A percentile compares a stretch with the other conserved stretches of the same genome.
Conservation (phyloP, 495 filamentous ascomycete genomes). For the Sphaerosporella brunnea region DNA sequence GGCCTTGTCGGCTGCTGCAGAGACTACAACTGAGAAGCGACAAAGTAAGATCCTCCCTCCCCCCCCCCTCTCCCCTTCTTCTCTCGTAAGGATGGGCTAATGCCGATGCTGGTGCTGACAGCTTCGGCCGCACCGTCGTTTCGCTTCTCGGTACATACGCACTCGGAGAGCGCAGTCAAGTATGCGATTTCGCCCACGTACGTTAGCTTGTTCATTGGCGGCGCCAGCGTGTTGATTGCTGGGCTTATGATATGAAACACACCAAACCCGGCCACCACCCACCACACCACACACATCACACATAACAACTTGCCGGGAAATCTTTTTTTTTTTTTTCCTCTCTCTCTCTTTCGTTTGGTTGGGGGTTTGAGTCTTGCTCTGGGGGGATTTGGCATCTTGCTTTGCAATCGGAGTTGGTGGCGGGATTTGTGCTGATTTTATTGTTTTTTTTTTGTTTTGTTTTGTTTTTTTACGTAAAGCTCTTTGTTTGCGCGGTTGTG, state of each 20-base stretch:
- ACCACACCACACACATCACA: background rate
- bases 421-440: no score
- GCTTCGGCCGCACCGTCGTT: slow-evolving; percentile 5
- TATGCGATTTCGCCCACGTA: slow-evolving; percentile 3
- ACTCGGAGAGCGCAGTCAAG: slow-evolving; percentile 8
- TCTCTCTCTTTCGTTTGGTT: background rate
- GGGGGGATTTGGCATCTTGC: background rate
- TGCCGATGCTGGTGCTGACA: background rate
- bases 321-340: background rate
- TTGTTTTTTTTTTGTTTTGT: background rate
- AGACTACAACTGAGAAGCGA: slow-evolving; percentile 3
- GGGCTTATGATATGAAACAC: slow-evolving; percentile 5
- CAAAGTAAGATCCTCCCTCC: slow-evolving; percentile 5
- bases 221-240: slow-evolving; percentile 4
- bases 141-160: slow-evolving; percentile 9
- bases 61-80: background rate
- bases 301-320: background rate
- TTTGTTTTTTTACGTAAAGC: background rate
- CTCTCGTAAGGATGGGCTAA: background rate
- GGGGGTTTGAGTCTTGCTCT: background rate
- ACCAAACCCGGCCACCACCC: background rate
- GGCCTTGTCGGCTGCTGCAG: background rate
- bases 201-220: slow-evolving; percentile 1
- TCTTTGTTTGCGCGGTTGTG: background rate
- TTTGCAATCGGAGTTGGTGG: background rate